These are phyloP conservation scores for Globisporangium takayamanum DNA, from an alignment of 352 stramenopile genomes.

Conservation along the genomic window DNA sequence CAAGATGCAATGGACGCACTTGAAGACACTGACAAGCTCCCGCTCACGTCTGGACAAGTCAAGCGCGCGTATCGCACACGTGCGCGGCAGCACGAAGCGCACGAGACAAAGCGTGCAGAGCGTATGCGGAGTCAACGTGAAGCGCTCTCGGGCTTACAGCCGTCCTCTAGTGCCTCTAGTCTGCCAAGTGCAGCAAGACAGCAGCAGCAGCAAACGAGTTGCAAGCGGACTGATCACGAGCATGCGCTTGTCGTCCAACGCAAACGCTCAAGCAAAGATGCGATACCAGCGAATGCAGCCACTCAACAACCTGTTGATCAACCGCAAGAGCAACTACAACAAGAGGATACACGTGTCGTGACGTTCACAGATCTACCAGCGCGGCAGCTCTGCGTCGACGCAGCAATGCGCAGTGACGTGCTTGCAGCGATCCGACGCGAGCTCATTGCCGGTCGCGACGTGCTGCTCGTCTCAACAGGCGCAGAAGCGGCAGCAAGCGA, in stretches of 20 bases:
- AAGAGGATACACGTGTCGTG: background rate
- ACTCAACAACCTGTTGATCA: background rate
- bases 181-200: background rate
- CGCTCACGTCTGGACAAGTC: constrained; percentile 37
- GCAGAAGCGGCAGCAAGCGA: constrained; percentile 1
- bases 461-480: constrained; percentile 14
- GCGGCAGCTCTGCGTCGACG: constrained; percentile 10
- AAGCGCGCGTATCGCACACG: constrained; percentile 32
- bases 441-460: constrained; percentile 24
- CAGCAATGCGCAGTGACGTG: constrained; percentile 20
- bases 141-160: background rate
- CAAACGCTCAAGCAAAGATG: background rate
- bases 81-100: constrained; percentile 25
- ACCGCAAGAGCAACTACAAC: background rate
- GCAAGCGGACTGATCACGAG: too few species aligned
- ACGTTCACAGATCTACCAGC: constrained; percentile 12
- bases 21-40: constrained; percentile 1
- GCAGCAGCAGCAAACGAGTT: too few species aligned
- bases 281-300: background rate
- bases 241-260: too few species aligned
- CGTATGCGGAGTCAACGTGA: constrained; percentile 10
- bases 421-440: constrained; percentile 28
- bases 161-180: too few species aligned
- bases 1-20: background rate
- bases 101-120: constrained; percentile 12